A percentile compares a stretch with the other conserved stretches of the same genome.
Evolutionary conservation across 2,329 filamentous ascomycete genomes (phyloP).

Genomic region (Dothideomycetidae sp.): DNA sequence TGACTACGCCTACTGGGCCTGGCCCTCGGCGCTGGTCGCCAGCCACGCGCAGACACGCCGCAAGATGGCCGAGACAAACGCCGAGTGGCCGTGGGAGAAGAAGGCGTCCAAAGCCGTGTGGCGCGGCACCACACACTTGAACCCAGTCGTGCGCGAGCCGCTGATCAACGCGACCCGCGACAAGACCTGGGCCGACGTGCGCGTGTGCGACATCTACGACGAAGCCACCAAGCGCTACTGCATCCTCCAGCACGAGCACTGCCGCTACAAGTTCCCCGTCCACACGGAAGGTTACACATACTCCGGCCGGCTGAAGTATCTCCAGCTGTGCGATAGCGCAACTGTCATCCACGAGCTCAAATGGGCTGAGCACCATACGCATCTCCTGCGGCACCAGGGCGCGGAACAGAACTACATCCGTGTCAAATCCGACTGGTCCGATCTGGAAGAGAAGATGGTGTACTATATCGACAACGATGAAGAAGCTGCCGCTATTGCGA

Average conservation of each 20-base stretch:
- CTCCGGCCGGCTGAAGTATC: conserved; percentile 18
- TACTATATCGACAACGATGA: conserved; percentile 15
- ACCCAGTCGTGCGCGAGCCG: conserved; percentile 17
- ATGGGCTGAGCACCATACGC: conserved; percentile 17
- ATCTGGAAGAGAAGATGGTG: conserved; percentile 17
- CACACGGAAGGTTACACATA: conserved; percentile 20
- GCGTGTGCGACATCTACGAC: conserved; percentile 14
- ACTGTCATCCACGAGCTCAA: conserved; percentile 17
- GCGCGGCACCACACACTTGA: conserved; percentile 19
- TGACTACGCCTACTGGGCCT: conserved; percentile 37
- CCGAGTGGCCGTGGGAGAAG: background rate
- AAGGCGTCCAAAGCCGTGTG: conserved; percentile 17
- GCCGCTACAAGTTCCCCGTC: conserved; percentile 17
- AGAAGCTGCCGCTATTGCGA: conserved; percentile 16
- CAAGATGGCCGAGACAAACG: conserved; percentile 3
- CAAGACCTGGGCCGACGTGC: conserved; percentile 25
- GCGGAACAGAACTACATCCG: conserved; percentile 18
- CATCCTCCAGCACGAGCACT: conserved; percentile 14
- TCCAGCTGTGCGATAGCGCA: conserved; percentile 19
- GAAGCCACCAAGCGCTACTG: conserved; percentile 5
- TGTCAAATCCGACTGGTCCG: conserved; percentile 16
- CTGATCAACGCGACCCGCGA: conserved; percentile 19
- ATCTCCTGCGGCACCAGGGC: conserved; percentile 16
- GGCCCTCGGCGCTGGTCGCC: conserved; percentile 18
- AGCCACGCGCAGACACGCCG: conserved; percentile 6